Percentiles rank a stretch among this genome's conserved stretches.
Evolutionary conservation across 768 basidiomycete species (phyloP).

Genomic region (Cantharellus anzutake): DNA sequence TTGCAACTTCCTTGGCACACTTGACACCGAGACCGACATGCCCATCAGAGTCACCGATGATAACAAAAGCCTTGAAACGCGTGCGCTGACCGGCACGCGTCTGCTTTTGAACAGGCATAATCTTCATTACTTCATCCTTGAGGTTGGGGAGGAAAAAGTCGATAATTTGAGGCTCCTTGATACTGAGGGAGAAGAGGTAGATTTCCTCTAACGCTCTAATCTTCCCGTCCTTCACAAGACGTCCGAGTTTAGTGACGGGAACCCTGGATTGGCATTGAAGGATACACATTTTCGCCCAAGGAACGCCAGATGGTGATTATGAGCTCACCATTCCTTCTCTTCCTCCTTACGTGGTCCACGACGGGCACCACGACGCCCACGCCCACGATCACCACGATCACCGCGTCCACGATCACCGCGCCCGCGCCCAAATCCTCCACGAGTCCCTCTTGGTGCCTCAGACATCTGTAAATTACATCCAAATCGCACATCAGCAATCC

Average conservation of each 20-base stretch:
- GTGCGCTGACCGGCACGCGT: slow-evolving; percentile 99
- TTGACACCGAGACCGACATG: slow-evolving; percentile 99
- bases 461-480: not conserved
- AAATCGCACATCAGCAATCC: not conserved
- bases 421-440: not conserved
- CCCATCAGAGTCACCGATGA: slow-evolving; percentile 96
- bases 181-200: slow-evolving; percentile 98
- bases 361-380: slow-evolving; percentile 50
- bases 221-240: slow-evolving; percentile 98
- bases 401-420: slow-evolving; percentile 6
- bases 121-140: slow-evolving; percentile 99
- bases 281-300: not conserved
- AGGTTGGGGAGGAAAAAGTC: slow-evolving; percentile 98
- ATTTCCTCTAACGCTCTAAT: slow-evolving; percentile 99
- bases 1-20: slow-evolving; percentile 99
- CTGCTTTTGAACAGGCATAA: slow-evolving; percentile 99
- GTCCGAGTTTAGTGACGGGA: slow-evolving; percentile 97
- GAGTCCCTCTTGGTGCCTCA: not conserved
- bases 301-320: not conserved
- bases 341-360: slow-evolving; percentile 98
- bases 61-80: slow-evolving; percentile 99
- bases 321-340: slow-evolving; percentile 91
- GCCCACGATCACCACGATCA: slow-evolving; percentile 3
- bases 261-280: slow-evolving; percentile 31
- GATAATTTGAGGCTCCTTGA: slow-evolving; percentile 99